Evolutionary conservation across 75 land plant species (phyloP), one percentile per base, ranked within the genome.

Genomic region (Selaginella tamariscina): DNA sequence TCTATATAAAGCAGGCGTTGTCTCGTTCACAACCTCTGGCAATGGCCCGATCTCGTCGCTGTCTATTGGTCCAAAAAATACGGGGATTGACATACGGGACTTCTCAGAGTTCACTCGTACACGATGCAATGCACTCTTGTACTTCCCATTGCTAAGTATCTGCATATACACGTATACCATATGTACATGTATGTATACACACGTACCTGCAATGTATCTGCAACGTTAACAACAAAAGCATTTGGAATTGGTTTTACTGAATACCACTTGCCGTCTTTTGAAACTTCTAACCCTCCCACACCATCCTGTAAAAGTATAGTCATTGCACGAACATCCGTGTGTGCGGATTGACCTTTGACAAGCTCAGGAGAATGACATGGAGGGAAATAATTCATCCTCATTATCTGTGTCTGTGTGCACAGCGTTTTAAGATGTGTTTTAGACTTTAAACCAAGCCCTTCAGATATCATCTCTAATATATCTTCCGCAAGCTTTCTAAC

Each of bases 61-160:
- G 22, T 59, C 20, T 18, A 82, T 82, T 2, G 91, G 88, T 29
- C 64, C 56, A 24, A 78, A 60, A 66, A 85, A 85, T 29, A 82
- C 79, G 2, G 85, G 81, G 82, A 87, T 81, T 32, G 88, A 87
- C 78, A 87, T 82, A 33, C 91, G 65, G 11, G 76, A 64, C 56
- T 68, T 78, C 2, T 82, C 88, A 65, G 80, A 82, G 78, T 71
- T 77, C 64, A 86, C 86, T 0, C 73, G 72, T 0, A 74, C 82
- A 21, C 84, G 72, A 70, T 88, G 92, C 11, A 77, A 29, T 24
- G 82, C 82, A 11, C 70, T 73, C 82, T 80, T 81, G 80, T 78
- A 86, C 32, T 74, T 63, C 1, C 89, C 93, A 76, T 86, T 86
- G 72, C 76, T 86, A 68, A 81, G 21, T 24, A 83, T 76, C 84